These are phyloP conservation scores for Oxytropis ochrocephala DNA, from an alignment of 306 rosid species.

Conservation along the genomic window DNA sequence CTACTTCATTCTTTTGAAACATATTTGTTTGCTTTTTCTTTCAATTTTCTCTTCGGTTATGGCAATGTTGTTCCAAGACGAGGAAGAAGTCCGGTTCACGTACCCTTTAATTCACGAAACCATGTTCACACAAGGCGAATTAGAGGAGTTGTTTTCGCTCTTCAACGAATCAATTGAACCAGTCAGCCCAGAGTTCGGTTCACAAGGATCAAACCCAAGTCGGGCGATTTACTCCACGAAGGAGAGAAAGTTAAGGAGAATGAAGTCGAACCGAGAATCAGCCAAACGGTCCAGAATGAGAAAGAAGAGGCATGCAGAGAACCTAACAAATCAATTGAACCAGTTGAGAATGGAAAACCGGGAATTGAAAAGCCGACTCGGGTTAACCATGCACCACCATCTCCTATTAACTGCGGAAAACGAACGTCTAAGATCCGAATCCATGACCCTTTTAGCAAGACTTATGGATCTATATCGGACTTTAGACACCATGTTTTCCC, in stretches of 20 bases:
- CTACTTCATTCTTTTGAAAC: constrained; percentile 15
- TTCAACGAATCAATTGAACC: constrained; percentile 32
- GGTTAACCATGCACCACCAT: constrained; percentile 22
- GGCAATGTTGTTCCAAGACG: constrained; percentile 19
- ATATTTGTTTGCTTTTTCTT: background rate
- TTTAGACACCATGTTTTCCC: constrained; percentile 38
- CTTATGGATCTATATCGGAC: constrained; percentile 40
- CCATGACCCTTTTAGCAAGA: constrained; percentile 28
- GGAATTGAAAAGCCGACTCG: constrained; percentile 46
- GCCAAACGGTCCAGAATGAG: constrained; percentile 66
- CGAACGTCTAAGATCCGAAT: constrained; percentile 44
- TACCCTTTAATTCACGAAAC: constrained; percentile 13
- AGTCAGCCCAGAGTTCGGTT: constrained; percentile 36
- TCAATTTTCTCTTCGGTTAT: background rate
- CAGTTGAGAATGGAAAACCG: constrained; percentile 37
- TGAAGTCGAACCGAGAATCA: constrained; percentile 58
- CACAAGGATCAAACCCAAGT: constrained; percentile 50
- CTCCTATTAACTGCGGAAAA: constrained; percentile 38
- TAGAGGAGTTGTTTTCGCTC: constrained; percentile 44
- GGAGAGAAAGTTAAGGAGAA: constrained; percentile 49
- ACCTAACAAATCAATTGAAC: constrained; percentile 36
- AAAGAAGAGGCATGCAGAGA: constrained; percentile 56
- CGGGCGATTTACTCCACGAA: constrained; percentile 28
- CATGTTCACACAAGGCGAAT: constrained; percentile 20
- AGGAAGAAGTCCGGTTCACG: constrained; percentile 24